Base-by-base conservation (phyloP, 768 basidiomycete species). In the Sistotremastrum suecicum region DNA sequence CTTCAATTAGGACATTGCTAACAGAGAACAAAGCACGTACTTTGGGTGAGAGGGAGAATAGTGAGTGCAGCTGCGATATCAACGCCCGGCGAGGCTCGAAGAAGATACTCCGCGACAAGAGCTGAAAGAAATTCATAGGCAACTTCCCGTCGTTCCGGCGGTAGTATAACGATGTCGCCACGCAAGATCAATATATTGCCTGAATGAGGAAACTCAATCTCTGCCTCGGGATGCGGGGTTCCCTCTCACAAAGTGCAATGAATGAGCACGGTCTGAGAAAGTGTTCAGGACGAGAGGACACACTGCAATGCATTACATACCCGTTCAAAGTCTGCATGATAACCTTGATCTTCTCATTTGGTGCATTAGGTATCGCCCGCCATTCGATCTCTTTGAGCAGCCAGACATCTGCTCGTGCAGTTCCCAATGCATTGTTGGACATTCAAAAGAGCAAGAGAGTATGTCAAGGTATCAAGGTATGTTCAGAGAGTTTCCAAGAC, bases 151-250 rank as follows among this genome's bases (percentile, higher is more conserved):
- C 85, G 80, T 41, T 74, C 68, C 20, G 58, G 67, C 0, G 87
- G 85, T 34, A 71, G 68, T 50, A 95, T 79, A 44, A 73, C 61
- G 50, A 94, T 86, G 53, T 83, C 71, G 43, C 79, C 82, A n/a
- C 89, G 76, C 2, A 95, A 68, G 49, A 94, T 79, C 32, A 94
- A 72, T 43, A 91, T 85, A 58, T 95, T 95, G 63, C 86, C 86
- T 84, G 56, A 8, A 41, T n/a, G 31, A 20, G 12, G 30, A 12
- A 9, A 8, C 3, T 34, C 34, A 29, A 30, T 7, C 36, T 35
- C 34, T 45, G 34, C 31, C 20, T 42, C n/a, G 44, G 44, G 34
- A 10, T 31, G 11, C 41, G 20, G 42, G 30, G 45, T 35, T 41
- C 20, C 34, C 5, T 58, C 73, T 53, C 56, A 85, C 86, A 90